Percentiles rank a stretch among this genome's conserved stretches.
Evolutionary conservation across 1,284 basidiomycete genomes (phyloP).

Genomic region (Neonothopanus nambi): DNA sequence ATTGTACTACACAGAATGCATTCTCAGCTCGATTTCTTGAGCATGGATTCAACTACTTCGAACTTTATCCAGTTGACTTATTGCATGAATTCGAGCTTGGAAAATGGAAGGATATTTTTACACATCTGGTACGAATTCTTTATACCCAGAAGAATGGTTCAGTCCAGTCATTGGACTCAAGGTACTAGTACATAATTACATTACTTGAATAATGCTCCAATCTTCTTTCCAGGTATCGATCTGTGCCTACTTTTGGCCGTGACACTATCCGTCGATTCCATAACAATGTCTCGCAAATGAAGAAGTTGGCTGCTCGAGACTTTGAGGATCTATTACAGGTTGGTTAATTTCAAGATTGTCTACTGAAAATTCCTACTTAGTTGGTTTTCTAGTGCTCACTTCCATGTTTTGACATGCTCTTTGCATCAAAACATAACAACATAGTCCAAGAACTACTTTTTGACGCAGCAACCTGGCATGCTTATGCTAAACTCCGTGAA

Average conservation of each 20-base stretch:
- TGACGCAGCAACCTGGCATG: constrained; percentile 6
- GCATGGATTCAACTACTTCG: constrained; percentile 18
- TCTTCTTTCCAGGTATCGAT: constrained; percentile 4
- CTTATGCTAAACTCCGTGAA: constrained; percentile 23
- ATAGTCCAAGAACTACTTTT: constrained; percentile 8
- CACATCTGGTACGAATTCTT: constrained; percentile 3
- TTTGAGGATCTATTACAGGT: constrained; percentile 31
- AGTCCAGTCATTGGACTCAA: constrained; percentile 17
- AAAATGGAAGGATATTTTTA: neutral
- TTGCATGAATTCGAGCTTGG: constrained; percentile 6
- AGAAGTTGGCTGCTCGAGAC: constrained; percentile 24
- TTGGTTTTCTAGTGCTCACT: constrained; percentile 3
- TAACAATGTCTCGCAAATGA: constrained; percentile 24
- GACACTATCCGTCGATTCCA: constrained; percentile 24
- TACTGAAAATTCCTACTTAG: neutral
- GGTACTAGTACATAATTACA: constrained; percentile 18
- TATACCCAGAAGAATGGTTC: neutral
- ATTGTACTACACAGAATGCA: constrained; percentile 20
- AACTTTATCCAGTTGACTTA: constrained; percentile 22
- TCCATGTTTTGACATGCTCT: constrained; percentile 9
- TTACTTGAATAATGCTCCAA: neutral
- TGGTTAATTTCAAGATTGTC: neutral
- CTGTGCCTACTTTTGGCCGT: constrained; percentile 20
- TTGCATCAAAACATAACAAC: neutral
- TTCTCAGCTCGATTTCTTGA: constrained; percentile 16